These are phyloP conservation scores for Bullera alba DNA, from an alignment of 768 basidiomycete genomes.

Conservation along the genomic window DNA sequence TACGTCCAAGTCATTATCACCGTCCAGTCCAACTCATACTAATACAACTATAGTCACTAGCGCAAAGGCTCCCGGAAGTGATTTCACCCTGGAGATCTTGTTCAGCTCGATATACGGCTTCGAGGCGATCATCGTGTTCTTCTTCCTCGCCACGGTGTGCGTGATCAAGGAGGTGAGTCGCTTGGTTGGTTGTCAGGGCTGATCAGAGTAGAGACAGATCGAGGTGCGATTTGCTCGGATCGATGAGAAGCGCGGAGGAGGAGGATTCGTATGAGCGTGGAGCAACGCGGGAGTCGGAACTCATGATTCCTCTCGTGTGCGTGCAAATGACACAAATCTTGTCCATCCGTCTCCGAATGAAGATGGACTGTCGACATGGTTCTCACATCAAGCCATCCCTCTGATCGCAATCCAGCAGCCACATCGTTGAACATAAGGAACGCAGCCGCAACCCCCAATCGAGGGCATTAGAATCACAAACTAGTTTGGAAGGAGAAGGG, in stretches of 20 bases:
- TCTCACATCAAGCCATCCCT: too few species aligned
- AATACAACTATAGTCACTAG: conserved; percentile 8
- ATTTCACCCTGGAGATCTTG: conserved; percentile 66
- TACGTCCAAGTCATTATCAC: conserved; percentile 1
- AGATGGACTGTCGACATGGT: too few species aligned
- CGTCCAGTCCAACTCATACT: background rate
- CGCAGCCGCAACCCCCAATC: too few species aligned
- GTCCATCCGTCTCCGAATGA: too few species aligned
- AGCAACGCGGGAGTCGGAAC: too few species aligned
- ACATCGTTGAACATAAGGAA: too few species aligned
- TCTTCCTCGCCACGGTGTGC: conserved; percentile 75
- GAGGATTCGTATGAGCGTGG: conserved; percentile 74
- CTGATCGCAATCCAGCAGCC: too few species aligned
- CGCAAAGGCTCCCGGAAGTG: conserved; percentile 50
- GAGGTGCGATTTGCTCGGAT: conserved; percentile 80
- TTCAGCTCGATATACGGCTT: conserved; percentile 80
- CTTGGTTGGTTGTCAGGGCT: background rate
- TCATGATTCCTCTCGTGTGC: too few species aligned
- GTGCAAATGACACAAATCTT: too few species aligned
- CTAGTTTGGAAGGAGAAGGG: too few species aligned
- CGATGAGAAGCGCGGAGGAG: conserved; percentile 78
- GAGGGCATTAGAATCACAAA: too few species aligned
- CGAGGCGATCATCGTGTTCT: conserved; percentile 66
- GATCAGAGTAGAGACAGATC: conserved; percentile 58
- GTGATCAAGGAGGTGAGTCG: conserved; percentile 66